These are phyloP conservation scores for Phoma sp. DNA, from an alignment of 2,329 filamentous ascomycete genomes.

Conservation along the genomic window DNA sequence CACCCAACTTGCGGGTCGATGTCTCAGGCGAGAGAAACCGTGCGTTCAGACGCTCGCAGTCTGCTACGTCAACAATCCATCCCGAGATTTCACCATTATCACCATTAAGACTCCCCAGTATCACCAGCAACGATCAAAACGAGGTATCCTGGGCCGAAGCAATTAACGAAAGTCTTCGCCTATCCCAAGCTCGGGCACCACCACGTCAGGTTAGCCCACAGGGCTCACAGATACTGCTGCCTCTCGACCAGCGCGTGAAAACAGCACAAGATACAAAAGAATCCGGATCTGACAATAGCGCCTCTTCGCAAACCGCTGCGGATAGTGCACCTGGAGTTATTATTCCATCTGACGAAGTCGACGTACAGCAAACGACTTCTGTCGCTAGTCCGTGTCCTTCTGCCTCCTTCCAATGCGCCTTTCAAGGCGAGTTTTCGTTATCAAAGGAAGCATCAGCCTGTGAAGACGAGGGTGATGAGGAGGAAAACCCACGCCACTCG, in stretches of 20 bases:
- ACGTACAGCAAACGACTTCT: conserved; percentile 29
- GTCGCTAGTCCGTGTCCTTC: conserved; percentile 24
- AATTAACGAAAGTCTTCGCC: conserved; percentile 38
- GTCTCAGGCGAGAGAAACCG: conserved; percentile 22
- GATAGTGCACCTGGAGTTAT: not conserved
- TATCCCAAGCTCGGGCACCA: conserved; percentile 36
- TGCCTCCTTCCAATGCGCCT: conserved; percentile 15
- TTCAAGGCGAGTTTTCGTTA: conserved; percentile 16
- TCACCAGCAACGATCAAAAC: conserved; percentile 30
- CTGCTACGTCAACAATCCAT: conserved; percentile 35
- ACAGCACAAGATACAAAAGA: not conserved
- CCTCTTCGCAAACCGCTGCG: not conserved
- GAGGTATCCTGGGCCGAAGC: conserved; percentile 36
- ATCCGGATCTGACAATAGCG: no score
- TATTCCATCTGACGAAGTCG: conserved; percentile 21
- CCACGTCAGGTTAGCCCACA: conserved; percentile 20
- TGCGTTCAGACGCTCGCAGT: conserved; percentile 39
- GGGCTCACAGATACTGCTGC: conserved; percentile 17
- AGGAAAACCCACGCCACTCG: conserved; percentile 35
- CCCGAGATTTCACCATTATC: conserved; percentile 26
- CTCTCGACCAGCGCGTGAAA: not conserved
- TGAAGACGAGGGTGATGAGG: conserved; percentile 12
- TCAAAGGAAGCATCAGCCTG: not conserved
- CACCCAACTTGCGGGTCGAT: conserved; percentile 37
- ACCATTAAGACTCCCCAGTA: conserved; percentile 37